Base-by-base conservation (phyloP, 2,329 filamentous ascomycete species). In the Lecanicillium sp. region DNA sequence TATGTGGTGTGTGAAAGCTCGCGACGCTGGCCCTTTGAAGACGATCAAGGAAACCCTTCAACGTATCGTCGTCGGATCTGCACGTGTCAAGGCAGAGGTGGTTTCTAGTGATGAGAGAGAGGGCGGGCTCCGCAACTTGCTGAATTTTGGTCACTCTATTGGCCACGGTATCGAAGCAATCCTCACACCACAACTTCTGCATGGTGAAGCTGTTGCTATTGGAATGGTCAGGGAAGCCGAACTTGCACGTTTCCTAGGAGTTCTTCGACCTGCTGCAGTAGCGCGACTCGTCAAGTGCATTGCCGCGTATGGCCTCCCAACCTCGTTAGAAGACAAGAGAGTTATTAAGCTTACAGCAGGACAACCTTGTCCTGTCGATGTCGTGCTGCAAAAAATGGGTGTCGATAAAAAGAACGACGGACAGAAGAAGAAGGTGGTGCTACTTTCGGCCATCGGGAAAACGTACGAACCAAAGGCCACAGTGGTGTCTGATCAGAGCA, bases 341-440 rank as follows among this genome's bases (percentile, higher is more conserved):
- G 81, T 98, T 31, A 74, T 83, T 31, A 85, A 82, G 52, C 67
- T 92, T 45, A 89, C 87, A 4, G 89, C 87, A 2, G 85, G 84
- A 38, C 95, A 94, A 63, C 72, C 78, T 47, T 98, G 92, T 57
- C 82, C 85, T 0, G 85, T 95, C 3, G 85, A 95, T 50, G 75
- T 84, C 27, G 64, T 98, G 37, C 72, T 98, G 41, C 74, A 83
- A 48, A 94, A 94, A 58, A 98, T 98, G 92, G 88, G 84, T 1
- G 83, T 98, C 8, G 92, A 98, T 64, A 98, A 98, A 74, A 98
- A 98, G 70, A 98, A 98, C 48, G 85, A 94, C 32, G 92, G 92
- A 2, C 77, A 77, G 43, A 88, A 90, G 62, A 98, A 98, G 71
- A 96, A 95, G 64, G 84, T 98, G 46, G 90, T 95, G 6, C 74